phyloP scores from a whole-genome alignment of 805 yeast genomes.

The Saturnispora zaruensis region DNA sequence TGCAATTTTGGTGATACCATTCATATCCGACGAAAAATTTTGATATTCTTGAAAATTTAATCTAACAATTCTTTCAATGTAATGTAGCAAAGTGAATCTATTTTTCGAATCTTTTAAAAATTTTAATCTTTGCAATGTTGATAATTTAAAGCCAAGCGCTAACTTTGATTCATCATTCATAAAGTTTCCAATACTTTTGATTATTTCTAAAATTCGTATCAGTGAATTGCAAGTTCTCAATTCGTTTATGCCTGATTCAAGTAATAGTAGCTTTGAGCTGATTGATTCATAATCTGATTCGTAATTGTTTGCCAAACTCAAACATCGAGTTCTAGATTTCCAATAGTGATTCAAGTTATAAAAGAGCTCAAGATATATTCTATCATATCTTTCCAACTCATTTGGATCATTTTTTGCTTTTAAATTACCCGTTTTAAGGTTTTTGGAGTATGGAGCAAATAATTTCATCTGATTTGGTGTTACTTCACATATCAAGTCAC shows the following conservation, averaged over 20 bases:
- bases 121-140: conserved; percentile 59
- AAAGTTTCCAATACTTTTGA: conserved; percentile 66
- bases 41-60: conserved; percentile 56
- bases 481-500: conserved; percentile 54
- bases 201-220: conserved; percentile 51
- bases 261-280: conserved; percentile 41
- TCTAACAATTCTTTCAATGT: conserved; percentile 62
- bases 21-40: conserved; percentile 52
- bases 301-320: conserved; percentile 45
- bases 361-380: conserved; percentile 58
- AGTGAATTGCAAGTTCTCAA: conserved; percentile 46
- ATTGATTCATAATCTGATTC: conserved; percentile 62
- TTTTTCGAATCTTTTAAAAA: conserved; percentile 67
- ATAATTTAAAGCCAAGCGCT: conserved; percentile 62
- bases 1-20: conserved; percentile 43
- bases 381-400: conserved; percentile 60
- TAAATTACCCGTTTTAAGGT: conserved; percentile 30
- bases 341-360: conserved; percentile 63
- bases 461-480: conserved; percentile 46
- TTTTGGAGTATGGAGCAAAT: conserved; percentile 56
- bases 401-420: conserved; percentile 46
- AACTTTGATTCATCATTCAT: conserved; percentile 67
- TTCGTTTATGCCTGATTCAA: conserved; percentile 52
- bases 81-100: conserved; percentile 64
- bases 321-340: conserved; percentile 61